Evolutionary conservation across 495 filamentous ascomycete species (phyloP).

Genomic region (Aspergillus sclerotiicarbonarius): DNA sequence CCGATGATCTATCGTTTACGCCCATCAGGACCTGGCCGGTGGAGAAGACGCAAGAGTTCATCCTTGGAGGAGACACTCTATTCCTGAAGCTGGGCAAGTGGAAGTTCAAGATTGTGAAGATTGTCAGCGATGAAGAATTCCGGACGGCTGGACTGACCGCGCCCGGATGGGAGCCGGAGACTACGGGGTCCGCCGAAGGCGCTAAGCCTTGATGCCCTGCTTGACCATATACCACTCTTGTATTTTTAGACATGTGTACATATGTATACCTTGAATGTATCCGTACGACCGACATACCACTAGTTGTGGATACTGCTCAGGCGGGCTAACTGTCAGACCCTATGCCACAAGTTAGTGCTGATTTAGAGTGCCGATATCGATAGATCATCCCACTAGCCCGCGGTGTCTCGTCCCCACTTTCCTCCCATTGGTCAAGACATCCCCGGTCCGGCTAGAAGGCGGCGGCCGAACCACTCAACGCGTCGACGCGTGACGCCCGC

Average conservation of each 20-base stretch:
- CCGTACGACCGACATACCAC: no score
- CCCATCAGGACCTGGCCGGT: conserved; percentile 57
- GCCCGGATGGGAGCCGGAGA: conserved; percentile 38
- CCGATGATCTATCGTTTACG: conserved; percentile 59
- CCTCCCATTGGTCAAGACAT: no score
- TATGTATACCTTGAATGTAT: background rate
- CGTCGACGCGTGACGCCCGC: conserved; percentile 39
- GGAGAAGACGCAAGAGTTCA: conserved; percentile 55
- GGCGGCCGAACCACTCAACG: conserved; percentile 34
- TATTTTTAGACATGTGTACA: conserved; percentile 7
- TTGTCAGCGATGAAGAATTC: conserved; percentile 72
- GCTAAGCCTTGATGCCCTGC: background rate
- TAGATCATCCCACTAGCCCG: background rate
- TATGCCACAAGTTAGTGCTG: no score
- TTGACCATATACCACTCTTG: background rate
- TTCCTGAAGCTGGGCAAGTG: conserved; percentile 77
- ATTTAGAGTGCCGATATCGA: background rate
- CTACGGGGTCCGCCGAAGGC: background rate
- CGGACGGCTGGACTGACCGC: conserved; percentile 39
- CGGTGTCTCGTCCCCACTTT: no score
- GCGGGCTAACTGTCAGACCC: no score
- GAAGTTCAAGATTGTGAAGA: conserved; percentile 69
- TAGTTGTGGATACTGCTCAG: no score
- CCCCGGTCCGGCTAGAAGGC: background rate
- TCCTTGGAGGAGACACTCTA: conserved; percentile 62